Conservation (phyloP, 1,139 yeast species). For the Yamadazyma taylorii region DNA sequence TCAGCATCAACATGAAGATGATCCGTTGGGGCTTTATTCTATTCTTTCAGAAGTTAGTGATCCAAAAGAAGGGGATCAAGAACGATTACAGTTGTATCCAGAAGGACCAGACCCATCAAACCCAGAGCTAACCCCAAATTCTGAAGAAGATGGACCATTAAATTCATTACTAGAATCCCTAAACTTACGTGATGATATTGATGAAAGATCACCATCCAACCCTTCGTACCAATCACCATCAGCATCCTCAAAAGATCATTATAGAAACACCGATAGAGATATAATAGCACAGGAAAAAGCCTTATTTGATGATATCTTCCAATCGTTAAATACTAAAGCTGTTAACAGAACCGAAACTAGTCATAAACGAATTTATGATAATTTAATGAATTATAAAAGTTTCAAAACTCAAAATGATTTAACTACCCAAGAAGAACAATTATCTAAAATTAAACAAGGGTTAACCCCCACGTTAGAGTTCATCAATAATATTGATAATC, state of each 20-base stretch:
- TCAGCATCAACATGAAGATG: too few species aligned
- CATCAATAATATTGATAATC: constrained; percentile 17
- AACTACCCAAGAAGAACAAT: constrained; percentile 15
- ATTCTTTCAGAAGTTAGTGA: constrained; percentile 4
- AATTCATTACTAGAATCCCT: constrained; percentile 11
- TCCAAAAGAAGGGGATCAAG: neutral
- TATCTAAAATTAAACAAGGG: constrained; percentile 20
- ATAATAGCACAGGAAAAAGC: constrained; percentile 23
- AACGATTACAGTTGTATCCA: neutral
- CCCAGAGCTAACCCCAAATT: too few species aligned
- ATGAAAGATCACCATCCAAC: constrained; percentile 3
- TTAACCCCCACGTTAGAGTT: constrained; percentile 26
- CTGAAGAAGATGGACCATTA: constrained; percentile 1
- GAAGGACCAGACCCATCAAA: neutral
- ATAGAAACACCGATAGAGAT: constrained; percentile 5
- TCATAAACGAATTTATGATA: constrained; percentile 3
- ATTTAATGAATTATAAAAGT: constrained; percentile 3
- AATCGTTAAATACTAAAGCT: constrained; percentile 15
- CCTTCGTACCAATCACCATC: neutral
- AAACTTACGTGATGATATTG: constrained; percentile 6
- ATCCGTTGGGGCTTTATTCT: constrained; percentile 5
- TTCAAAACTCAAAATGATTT: neutral
- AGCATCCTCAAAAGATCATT: neutral
- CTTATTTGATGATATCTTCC: constrained; percentile 26
- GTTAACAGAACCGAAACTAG: constrained; percentile 8